A percentile compares a stretch with the other conserved stretches of the same genome.
Conservation (phyloP, 176 grass and related monocot species). For the Hordeum marinum region DNA sequence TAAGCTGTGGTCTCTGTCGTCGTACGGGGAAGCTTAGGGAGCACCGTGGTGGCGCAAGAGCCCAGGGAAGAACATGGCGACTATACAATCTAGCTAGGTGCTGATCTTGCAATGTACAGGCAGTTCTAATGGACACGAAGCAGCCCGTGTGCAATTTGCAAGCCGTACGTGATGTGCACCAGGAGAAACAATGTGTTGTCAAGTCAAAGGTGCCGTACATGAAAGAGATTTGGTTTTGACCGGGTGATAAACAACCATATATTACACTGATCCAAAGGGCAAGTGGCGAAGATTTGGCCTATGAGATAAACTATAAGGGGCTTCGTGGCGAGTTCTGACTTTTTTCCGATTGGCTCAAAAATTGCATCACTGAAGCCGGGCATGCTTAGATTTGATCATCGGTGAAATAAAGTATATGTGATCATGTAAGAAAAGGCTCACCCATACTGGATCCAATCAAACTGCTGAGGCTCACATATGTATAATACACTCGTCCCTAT, state of each 20-base stretch:
- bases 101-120: background rate
- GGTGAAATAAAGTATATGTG: too few species aligned
- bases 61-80: constrained; percentile 24
- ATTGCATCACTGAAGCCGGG: background rate
- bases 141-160: background rate
- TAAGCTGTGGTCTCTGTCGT: constrained; percentile 23
- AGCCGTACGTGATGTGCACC: background rate
- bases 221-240: background rate
- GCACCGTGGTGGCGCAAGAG: background rate
- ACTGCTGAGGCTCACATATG: too few species aligned
- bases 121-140: too few species aligned
- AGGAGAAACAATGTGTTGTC: background rate
- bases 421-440: too few species aligned
- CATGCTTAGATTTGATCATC: background rate
- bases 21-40: background rate
- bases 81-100: background rate
- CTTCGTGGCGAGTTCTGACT: constrained; percentile 24
- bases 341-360: background rate
- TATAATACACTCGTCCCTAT: too few species aligned
- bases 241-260: background rate
- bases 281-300: background rate
- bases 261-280: background rate
- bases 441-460: too few species aligned
- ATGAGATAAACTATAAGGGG: background rate
- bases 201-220: background rate